These are phyloP conservation scores for Oehlia diaphana DNA, from an alignment of 192 early-diverging fungal genomes.

Conservation along the genomic window DNA sequence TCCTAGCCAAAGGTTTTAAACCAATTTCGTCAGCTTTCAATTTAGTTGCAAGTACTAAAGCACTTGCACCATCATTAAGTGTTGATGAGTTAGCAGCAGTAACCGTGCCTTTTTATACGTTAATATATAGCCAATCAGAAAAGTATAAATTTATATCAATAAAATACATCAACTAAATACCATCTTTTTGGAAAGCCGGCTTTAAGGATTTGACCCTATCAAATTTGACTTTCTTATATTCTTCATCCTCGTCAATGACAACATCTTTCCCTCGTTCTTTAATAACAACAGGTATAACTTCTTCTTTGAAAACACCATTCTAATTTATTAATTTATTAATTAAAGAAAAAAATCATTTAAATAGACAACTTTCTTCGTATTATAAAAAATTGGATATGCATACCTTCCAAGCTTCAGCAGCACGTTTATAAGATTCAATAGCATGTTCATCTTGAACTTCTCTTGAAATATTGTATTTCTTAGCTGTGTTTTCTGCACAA, in stretches of 20 bases:
- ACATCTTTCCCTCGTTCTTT: conserved; percentile 82
- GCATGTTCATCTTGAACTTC: conserved; percentile 92
- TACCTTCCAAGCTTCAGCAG: conserved; percentile 83
- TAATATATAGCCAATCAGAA: not conserved
- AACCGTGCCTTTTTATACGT: conserved; percentile 61
- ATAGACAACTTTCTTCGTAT: not conserved
- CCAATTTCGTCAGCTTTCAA: conserved; percentile 72
- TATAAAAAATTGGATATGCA: not conserved
- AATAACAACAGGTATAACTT: conserved; percentile 84
- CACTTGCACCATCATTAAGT: conserved; percentile 95
- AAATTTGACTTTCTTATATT: conserved; percentile 91
- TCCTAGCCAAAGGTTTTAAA: conserved; percentile 83
- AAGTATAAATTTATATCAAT: too few species aligned
- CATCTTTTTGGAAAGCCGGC: conserved; percentile 82
- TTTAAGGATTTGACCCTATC: conserved; percentile 81
- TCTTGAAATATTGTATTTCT: conserved; percentile 81
- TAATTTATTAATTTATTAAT: not conserved
- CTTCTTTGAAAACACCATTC: conserved; percentile 74
- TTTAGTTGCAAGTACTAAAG: conserved; percentile 80
- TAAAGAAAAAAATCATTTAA: not conserved
- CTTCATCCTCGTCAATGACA: conserved; percentile 83
- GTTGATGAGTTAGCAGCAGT: conserved; percentile 96
- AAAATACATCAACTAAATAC: not conserved
- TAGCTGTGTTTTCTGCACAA: conserved; percentile 87
- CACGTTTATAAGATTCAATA: conserved; percentile 79